Conservation (phyloP, 352 stramenopile genomes). For the Globisporangium megalacanthum region DNA sequence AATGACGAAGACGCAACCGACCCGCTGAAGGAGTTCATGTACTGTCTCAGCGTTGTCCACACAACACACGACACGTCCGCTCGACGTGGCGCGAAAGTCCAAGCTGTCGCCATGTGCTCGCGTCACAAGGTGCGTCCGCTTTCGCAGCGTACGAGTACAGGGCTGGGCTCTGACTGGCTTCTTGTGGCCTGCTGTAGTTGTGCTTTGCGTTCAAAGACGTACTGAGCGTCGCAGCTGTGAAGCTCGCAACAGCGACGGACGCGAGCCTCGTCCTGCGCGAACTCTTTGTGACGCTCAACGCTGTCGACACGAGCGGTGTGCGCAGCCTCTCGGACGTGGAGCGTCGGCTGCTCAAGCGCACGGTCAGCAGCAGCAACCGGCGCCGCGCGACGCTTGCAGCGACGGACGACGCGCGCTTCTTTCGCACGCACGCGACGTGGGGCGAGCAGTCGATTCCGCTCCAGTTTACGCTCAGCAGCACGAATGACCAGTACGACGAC, state of each 20-base stretch:
- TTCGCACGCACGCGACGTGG: conserved; percentile 49
- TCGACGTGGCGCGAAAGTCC: conserved; percentile 72
- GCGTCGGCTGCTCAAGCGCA: conserved; percentile 66
- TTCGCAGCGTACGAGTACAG: too few species aligned
- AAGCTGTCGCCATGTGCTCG: conserved; percentile 78
- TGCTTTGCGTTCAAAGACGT: conserved; percentile 75
- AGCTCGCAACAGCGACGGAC: conserved; percentile 47
- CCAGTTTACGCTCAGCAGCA: conserved; percentile 79
- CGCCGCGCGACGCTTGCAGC: conserved; percentile 18
- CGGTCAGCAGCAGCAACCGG: conserved; percentile 42
- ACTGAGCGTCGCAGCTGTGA: conserved; percentile 64
- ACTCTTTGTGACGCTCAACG: conserved; percentile 69
- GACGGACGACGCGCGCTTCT: conserved; percentile 59
- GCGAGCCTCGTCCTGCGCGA: conserved; percentile 45
- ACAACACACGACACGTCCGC: conserved; percentile 73
- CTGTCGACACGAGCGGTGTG: conserved; percentile 53
- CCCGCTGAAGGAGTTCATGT: conserved; percentile 74
- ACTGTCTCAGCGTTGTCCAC: conserved; percentile 82
- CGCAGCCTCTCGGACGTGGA: conserved; percentile 72
- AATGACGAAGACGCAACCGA: conserved; percentile 15
- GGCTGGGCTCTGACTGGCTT: too few species aligned
- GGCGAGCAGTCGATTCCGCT: conserved; percentile 57
- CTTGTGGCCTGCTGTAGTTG: conserved; percentile 17
- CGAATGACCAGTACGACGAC: conserved; percentile 80
- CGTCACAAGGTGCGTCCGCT: conserved; percentile 55